Base-by-base conservation (phyloP, 2,329 filamentous ascomycete genomes). In the Cadophora malorum region DNA sequence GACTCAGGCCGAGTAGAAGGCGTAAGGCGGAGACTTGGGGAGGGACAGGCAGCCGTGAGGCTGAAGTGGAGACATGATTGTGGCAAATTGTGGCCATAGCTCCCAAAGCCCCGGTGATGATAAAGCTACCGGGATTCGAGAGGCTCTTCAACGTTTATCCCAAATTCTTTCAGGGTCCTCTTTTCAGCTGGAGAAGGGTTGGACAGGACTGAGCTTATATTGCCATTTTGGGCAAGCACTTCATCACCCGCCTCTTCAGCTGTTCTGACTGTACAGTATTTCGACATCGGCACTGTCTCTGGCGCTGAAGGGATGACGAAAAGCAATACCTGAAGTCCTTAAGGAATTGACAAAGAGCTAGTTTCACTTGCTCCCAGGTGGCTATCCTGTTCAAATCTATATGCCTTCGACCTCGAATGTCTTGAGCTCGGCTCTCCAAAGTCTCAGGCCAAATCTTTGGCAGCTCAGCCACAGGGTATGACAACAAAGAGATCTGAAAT, bases 1-100 rank as follows among this genome's bases (percentile, higher is more conserved):
- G 67, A 68, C 53, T 68, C 67, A 68, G 47, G 63, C 67, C 64
- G 67, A 66, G 64, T 66, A 66, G 41, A 49, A 38, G 38, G 49
- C 25, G 35, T 25, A 62, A 58, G 66, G 58, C 58, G 12, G 38
- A 25, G 21, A 45, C 2, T 5, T 41, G 33, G 21, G 21, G 21
- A 25, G 56, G n/a, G 28, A 58, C 33, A 59, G 56, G 56, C 56
- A 59, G 23, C 56, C 56, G 41, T 33, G 38, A 62, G 59, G 59
- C 59, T 62, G 59, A 62, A 28, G 59, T 49, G 45, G 25, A 33
- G 35, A 41, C 35, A 19, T 25, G 35, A 41, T 45, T 41, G 56
- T 59, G 56, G 56, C 56, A 45, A 41, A 41, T 59, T 28, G 35
- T 45, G 56, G 56, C 35, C 56, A 59, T 45, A 59, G 56, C 56